These are phyloP conservation scores for Chondrus crispus DNA, from an alignment of 23 red algal genomes.

Conservation along the genomic window DNA sequence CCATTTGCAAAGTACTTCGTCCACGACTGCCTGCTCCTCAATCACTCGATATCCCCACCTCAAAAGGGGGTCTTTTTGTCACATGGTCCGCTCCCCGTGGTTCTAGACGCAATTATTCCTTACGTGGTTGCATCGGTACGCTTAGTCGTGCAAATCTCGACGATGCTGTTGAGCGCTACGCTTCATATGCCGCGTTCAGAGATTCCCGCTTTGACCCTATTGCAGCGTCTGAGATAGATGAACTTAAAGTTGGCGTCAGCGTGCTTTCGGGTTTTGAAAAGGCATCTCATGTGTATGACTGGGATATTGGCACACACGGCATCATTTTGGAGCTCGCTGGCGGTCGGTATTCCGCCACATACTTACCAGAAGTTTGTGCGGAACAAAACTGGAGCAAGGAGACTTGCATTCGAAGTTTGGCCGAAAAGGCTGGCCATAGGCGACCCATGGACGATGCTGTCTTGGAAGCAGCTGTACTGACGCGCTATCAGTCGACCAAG, in stretches of 20 bases:
- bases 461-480: slow-evolving; percentile 22
- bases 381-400: slow-evolving; percentile 83
- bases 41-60: background rate
- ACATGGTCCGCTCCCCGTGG: slow-evolving; percentile 41
- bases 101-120: slow-evolving; percentile 16
- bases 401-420: slow-evolving; percentile 57
- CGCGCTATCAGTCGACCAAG: slow-evolving; percentile 45
- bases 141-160: slow-evolving; percentile 61
- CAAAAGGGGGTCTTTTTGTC: slow-evolving; percentile 36
- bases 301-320: slow-evolving; percentile 76
- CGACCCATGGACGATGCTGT: slow-evolving; percentile 16
- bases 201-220: slow-evolving; percentile 85
- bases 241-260: slow-evolving; percentile 64
- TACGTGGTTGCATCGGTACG: slow-evolving; percentile 95
- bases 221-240: slow-evolving; percentile 46
- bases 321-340: slow-evolving; percentile 63
- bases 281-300: slow-evolving; percentile 67
- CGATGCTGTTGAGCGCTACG: slow-evolving; percentile 67
- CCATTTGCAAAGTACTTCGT: slow-evolving; percentile 7
- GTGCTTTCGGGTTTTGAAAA: slow-evolving; percentile 68
- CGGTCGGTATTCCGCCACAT: slow-evolving; percentile 70
- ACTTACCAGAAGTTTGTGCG: slow-evolving; percentile 80
- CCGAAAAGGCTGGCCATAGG: slow-evolving; percentile 74
- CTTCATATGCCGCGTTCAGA: slow-evolving; percentile 59
- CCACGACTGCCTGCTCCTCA: slow-evolving; percentile 21